Evolutionary conservation across 2,329 filamentous ascomycete genomes (phyloP).

Genomic region (Tolypocladium pustulatum): DNA sequence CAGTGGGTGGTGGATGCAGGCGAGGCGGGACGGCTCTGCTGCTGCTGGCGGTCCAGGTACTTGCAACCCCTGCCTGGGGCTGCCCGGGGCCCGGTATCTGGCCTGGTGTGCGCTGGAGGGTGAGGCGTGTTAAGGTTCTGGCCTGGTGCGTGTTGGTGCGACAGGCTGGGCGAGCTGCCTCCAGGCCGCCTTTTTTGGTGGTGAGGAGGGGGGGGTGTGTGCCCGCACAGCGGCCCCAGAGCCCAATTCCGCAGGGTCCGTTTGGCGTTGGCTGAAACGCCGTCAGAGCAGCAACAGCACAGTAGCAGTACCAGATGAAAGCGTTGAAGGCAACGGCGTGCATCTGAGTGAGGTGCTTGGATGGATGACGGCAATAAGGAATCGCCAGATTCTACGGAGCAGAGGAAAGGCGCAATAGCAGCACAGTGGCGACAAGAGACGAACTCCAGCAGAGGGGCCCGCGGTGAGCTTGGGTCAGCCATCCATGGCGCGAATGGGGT

Average conservation of each 20-base stretch:
- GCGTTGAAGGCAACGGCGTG: not conserved
- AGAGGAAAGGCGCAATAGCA: not conserved
- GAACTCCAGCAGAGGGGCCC: not conserved
- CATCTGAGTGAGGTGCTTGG: no score
- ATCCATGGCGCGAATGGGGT: not conserved
- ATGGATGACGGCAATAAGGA: not conserved
- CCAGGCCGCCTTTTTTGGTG: not conserved
- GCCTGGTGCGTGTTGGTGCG: not conserved
- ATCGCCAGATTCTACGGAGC: not conserved
- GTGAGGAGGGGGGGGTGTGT: not conserved
- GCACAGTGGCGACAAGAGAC: not conserved
- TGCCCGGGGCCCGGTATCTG: not conserved
- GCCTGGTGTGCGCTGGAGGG: not conserved
- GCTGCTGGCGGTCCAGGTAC: not conserved
- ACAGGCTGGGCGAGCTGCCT: not conserved
- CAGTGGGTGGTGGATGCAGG: conserved; percentile 1
- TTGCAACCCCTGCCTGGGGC: not conserved
- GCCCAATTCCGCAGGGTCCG: not conserved
- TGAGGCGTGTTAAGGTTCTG: not conserved
- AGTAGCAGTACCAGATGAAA: not conserved
- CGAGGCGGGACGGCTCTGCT: not conserved
- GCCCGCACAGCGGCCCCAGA: not conserved
- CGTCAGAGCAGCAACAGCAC: not conserved
- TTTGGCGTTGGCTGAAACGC: conserved; percentile 10
- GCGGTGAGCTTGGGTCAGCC: not conserved